phyloP scores from a whole-genome alignment of 495 filamentous ascomycete species.

The Tuber umbilicatum region DNA sequence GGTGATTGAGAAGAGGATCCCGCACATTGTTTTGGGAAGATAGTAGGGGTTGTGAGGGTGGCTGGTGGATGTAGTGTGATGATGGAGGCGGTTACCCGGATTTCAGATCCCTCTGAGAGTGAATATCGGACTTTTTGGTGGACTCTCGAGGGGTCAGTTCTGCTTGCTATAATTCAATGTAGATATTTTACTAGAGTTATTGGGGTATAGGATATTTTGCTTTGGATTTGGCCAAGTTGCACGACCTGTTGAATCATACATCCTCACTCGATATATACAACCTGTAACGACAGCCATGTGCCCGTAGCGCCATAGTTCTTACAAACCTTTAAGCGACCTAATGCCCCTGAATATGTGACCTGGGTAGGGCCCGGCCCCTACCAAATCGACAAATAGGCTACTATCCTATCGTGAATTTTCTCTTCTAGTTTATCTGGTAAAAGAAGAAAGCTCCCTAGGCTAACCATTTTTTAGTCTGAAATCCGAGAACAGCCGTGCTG shows the following conservation, averaged over 20 bases:
- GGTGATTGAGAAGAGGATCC: slow-evolving; percentile 36
- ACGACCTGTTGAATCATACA: not conserved
- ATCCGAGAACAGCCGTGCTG: not conserved
- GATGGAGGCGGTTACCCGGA: not conserved
- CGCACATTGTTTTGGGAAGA: slow-evolving; percentile 24
- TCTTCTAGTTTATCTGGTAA: not conserved
- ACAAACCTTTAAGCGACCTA: not conserved
- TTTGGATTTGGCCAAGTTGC: not conserved
- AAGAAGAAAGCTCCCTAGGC: not conserved
- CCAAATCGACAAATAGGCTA: not conserved
- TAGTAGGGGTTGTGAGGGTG: not conserved
- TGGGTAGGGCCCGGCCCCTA: not conserved
- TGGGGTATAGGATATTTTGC: not conserved
- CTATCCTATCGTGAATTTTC: not conserved
- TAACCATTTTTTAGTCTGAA: not conserved
- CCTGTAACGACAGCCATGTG: not conserved
- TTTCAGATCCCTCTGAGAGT: not conserved
- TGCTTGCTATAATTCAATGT: not conserved
- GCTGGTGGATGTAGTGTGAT: not conserved
- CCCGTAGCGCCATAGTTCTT: not conserved
- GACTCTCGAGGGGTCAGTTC: not conserved
- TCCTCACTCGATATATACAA: not conserved
- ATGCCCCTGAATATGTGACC: not conserved
- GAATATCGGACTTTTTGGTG: not conserved
- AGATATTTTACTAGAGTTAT: not conserved